Evolutionary conservation across 2,329 filamentous ascomycete genomes (phyloP), one percentile per base, ranked within the genome.

Genomic region (Hawksworthiomyces lignivorus): DNA sequence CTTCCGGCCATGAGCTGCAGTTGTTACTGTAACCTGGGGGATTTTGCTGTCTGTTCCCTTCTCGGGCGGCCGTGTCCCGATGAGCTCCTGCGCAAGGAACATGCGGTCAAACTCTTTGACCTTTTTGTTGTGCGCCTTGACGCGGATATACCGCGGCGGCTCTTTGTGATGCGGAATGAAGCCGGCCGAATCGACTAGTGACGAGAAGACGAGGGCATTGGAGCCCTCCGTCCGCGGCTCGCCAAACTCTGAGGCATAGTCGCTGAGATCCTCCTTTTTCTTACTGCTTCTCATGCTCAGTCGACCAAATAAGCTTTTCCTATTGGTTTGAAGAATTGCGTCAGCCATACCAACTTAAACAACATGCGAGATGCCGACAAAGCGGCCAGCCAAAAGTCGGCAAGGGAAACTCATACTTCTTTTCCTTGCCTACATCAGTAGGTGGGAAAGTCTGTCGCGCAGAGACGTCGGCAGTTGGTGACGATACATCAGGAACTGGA

Each of bases 81-180:
- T 69, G n/a, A 97, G 67, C 60, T 97, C 85, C 63, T 98, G 92
- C 3, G 92, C 89, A 4, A 97, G 73, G 58, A 98, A 98, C 45
- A 95, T 70, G 35, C 81, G 82, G 57, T 92, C 80, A 56, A 97
- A 96, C 41, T 90, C 84, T 52, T 79, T 80, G 18, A 73, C 69
- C 55, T 84, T 88, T 62, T 94, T 95, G 61, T 88, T 80, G 56
- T 87, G 81, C 2, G 82, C 68, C 49, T 82, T 80, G 46, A 95
- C 83, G 50, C 87, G 87, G 54, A 97, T 92, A 56, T 97, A 97
- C 20, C 86, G 80, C 3, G 89, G 87, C 4, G 90, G 89, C 41
- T 89, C 86, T 50, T 92, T 92, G 56, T 94, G 82, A 48, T 82
- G 79, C 7, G 92, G 90, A 43, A 87, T 87, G 60, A 83, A 97